Conservation (phyloP, 1,284 basidiomycete species). For the Anthracocystis walkeri region DNA sequence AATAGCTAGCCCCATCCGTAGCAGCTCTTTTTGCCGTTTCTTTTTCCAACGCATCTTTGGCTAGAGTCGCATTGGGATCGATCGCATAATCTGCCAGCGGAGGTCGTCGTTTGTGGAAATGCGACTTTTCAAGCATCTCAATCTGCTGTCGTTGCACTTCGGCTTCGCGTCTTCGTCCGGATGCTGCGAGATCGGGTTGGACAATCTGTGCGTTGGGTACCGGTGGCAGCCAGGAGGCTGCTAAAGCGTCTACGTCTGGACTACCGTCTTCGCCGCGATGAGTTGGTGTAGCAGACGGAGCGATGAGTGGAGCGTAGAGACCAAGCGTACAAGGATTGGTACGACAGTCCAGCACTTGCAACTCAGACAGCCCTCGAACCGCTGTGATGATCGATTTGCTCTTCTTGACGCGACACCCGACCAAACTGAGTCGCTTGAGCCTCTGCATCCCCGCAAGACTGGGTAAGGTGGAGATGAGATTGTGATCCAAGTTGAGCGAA, state of each 20-base stretch:
- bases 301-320: constrained; percentile 63
- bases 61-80: constrained; percentile 30
- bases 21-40: constrained; percentile 20
- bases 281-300: constrained; percentile 17
- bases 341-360: constrained; percentile 62
- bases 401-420: constrained; percentile 61
- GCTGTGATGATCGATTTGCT: constrained; percentile 54
- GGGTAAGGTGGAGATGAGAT: constrained; percentile 59
- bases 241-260: constrained; percentile 9
- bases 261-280: constrained; percentile 14
- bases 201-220: constrained; percentile 62
- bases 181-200: constrained; percentile 52
- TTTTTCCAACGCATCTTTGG: constrained; percentile 24
- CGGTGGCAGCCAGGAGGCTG: constrained; percentile 48
- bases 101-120: constrained; percentile 63
- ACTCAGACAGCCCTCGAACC: constrained; percentile 50
- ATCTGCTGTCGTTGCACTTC: constrained; percentile 32
- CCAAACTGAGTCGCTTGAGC: constrained; percentile 63
- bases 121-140: constrained; percentile 59
- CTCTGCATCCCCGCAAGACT: constrained; percentile 46
- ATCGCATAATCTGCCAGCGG: constrained; percentile 33
- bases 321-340: constrained; percentile 67
- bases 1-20: constrained; percentile 25
- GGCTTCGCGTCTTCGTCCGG: constrained; percentile 18
- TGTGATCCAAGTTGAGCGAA: constrained; percentile 78